A percentile compares a stretch with the other conserved stretches of the same genome.
These are phyloP conservation scores for Bolboschoenoplectus hybrid DNA, from an alignment of 202 grass and related monocot species.

Conservation along the genomic window DNA sequence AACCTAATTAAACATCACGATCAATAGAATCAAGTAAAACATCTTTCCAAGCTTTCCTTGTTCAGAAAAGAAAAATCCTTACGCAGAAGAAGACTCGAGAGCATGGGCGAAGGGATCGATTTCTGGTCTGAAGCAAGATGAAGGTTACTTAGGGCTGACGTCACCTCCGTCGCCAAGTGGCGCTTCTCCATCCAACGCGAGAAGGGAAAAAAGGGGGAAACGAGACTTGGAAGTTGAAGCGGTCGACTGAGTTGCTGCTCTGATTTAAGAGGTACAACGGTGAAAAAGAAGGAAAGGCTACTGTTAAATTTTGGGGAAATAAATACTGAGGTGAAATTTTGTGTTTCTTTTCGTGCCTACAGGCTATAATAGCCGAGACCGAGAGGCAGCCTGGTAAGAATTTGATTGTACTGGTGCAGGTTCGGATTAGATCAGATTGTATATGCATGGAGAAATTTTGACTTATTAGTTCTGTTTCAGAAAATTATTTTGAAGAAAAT, in stretches of 20 bases:
- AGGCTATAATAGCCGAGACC: too few relatives aligned
- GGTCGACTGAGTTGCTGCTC: background rate
- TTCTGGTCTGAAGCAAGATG: slow-evolving; percentile 45
- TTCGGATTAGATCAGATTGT: too few relatives aligned
- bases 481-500: too few relatives aligned
- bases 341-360: too few relatives aligned
- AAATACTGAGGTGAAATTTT: too few relatives aligned
- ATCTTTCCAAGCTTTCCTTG: background rate
- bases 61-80: slow-evolving; percentile 23
- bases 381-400: too few relatives aligned
- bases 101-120: background rate
- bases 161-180: slow-evolving; percentile 48
- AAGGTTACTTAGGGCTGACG: slow-evolving; percentile 56
- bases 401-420: too few relatives aligned
- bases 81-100: slow-evolving; percentile 49
- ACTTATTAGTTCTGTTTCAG: too few relatives aligned
- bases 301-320: background rate
- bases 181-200: slow-evolving; percentile 61
- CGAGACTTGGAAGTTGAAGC: background rate
- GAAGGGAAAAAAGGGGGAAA: background rate
- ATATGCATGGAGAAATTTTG: too few relatives aligned
- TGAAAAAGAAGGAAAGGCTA: background rate
- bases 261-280: background rate
- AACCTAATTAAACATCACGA: background rate
- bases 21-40: background rate